These are phyloP conservation scores for Dactylellina haptotyla DNA, from an alignment of 2,329 filamentous ascomycete species.

Conservation along the genomic window DNA sequence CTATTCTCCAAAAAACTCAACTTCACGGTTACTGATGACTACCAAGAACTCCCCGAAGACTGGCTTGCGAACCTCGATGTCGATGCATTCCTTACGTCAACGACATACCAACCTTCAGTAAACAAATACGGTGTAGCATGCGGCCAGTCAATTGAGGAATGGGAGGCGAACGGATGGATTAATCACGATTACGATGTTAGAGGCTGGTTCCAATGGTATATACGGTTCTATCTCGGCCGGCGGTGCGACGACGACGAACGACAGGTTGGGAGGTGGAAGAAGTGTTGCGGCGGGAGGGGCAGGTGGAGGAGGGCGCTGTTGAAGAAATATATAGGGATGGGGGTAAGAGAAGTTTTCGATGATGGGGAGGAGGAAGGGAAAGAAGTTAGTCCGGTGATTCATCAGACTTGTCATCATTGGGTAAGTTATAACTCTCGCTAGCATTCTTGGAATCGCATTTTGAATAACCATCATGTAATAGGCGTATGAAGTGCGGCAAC, in stretches of 20 bases:
- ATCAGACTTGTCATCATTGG: slow-evolving; percentile 70
- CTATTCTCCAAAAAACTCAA: slow-evolving; percentile 63
- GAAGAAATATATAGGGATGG: slow-evolving; percentile 66
- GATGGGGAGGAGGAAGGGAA: slow-evolving; percentile 61
- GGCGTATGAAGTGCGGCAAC: slow-evolving; percentile 36
- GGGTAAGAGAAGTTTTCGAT: slow-evolving; percentile 66
- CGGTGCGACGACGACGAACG: slow-evolving; percentile 67
- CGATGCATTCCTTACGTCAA: slow-evolving; percentile 61
- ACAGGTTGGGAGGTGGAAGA: slow-evolving; percentile 67
- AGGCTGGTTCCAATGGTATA: slow-evolving; percentile 71
- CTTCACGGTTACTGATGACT: slow-evolving; percentile 64
- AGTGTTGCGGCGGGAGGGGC: slow-evolving; percentile 67
- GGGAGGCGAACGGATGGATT: slow-evolving; percentile 69
- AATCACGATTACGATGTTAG: slow-evolving; percentile 66
- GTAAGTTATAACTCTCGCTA: slow-evolving; percentile 62
- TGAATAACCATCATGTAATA: background rate
- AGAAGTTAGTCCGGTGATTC: slow-evolving; percentile 68
- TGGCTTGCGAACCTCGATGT: slow-evolving; percentile 64
- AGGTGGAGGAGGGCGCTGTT: slow-evolving; percentile 66
- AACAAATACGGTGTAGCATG: slow-evolving; percentile 68
- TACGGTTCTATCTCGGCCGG: slow-evolving; percentile 66
- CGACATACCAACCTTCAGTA: slow-evolving; percentile 64
- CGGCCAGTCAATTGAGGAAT: slow-evolving; percentile 68
- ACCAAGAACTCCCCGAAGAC: slow-evolving; percentile 63
- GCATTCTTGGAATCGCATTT: background rate